phyloP scores from a whole-genome alignment of 2,329 filamentous ascomycete genomes.

The Fusarium penzigii region DNA sequence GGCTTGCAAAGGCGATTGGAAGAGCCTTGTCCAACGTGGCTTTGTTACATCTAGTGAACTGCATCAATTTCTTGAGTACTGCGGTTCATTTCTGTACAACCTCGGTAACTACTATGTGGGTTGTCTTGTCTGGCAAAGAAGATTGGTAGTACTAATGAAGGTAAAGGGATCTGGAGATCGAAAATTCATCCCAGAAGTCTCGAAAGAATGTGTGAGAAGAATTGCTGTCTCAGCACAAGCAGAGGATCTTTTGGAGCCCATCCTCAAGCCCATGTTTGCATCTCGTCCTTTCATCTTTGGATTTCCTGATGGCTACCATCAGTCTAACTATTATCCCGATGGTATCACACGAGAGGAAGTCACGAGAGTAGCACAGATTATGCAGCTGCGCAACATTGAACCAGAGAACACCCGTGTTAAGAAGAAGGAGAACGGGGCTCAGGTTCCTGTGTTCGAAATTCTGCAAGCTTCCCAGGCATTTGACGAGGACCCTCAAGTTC shows the following conservation, averaged over 20 bases:
- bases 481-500: too few relatives aligned
- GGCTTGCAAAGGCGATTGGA: slow-evolving; percentile 53
- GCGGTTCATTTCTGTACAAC: slow-evolving; percentile 59
- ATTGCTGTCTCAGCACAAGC: slow-evolving; percentile 38
- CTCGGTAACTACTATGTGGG: slow-evolving; percentile 59
- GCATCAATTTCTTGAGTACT: slow-evolving; percentile 54
- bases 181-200: slow-evolving; percentile 58
- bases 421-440: too few relatives aligned
- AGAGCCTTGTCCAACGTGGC: slow-evolving; percentile 39
- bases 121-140: slow-evolving; percentile 1
- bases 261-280: slow-evolving; percentile 48
- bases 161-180: slow-evolving; percentile 59
- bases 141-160: not conserved
- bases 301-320: too few relatives aligned
- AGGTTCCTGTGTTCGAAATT: too few relatives aligned
- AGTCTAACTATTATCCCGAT: too few relatives aligned
- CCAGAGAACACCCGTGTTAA: too few relatives aligned
- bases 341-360: too few relatives aligned
- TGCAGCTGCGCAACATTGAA: too few relatives aligned
- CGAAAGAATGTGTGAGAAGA: slow-evolving; percentile 41
- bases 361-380: too few relatives aligned
- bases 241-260: slow-evolving; percentile 35
- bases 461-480: too few relatives aligned
- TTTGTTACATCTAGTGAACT: slow-evolving; percentile 45
- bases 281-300: too few relatives aligned